Evolutionary conservation across 805 yeast species (phyloP), one percentile per base, ranked within the genome.

Genomic region (Ogataea sp.): DNA sequence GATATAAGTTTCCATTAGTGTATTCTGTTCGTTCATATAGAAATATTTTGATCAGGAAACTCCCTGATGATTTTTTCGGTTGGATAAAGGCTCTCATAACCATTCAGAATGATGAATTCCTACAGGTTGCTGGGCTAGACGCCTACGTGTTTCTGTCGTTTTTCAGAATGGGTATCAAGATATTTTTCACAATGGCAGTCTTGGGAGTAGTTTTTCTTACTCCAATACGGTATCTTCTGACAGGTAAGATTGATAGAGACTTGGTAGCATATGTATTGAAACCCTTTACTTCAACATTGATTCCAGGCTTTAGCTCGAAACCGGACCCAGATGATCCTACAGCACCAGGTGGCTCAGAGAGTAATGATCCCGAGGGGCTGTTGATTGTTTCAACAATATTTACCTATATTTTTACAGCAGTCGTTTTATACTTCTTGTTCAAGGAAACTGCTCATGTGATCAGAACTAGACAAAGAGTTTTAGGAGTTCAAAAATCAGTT

Each of bases 101-200:
- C 11, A 68, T 75, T 15, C 59, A 61, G 29, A 77, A 73, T 44
- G 69, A 68, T 17, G 78, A 75, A 48, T 62, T 77, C 4, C 52
- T 77, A 36, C 73, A 73, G 32, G 69, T 73, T 34, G 78, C 80
- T 4, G 81, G 81, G 0, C 53, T 75, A 20, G 81, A 75, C 52
- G 75, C 80, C 1, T 73, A 71, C 48, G 81, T 75, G 33, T 74
- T 73, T 42, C 56, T 75, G 9, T 70, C 75, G n/a, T 74, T 75
- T 52, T 75, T 75, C 59, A 69, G 69, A 43, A 71, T 75, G 78
- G 64, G 73, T 38, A 73, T 75, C 34, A 64, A 62, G 42, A 64
- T 70, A 6, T 56, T 76, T 34, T 51, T 64, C 3, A 55, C 64
- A 2, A 62, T 73, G 45, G 62, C 74, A 4, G 27, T 71, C 0